These are phyloP conservation scores for Ophiorrhiza pumila DNA, from an alignment of 257 asterid genomes.

Conservation along the genomic window DNA sequence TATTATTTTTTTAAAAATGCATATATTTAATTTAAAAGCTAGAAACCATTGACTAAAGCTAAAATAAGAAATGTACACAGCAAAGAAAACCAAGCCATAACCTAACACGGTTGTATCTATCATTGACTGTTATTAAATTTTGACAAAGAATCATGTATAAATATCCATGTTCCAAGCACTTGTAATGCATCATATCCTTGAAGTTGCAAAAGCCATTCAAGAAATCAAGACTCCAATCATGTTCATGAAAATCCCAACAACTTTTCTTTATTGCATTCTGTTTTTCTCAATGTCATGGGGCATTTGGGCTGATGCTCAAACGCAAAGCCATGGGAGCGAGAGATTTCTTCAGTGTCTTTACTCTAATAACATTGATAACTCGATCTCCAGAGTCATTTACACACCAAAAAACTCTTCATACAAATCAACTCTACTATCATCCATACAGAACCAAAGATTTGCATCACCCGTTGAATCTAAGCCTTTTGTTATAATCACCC, in stretches of 20 bases:
- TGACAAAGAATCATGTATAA: too few species aligned
- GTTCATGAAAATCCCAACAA: not conserved
- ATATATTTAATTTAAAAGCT: too few species aligned
- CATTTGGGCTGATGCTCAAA: not conserved
- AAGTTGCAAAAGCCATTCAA: not conserved
- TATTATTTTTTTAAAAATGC: too few species aligned
- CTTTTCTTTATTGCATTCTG: not conserved
- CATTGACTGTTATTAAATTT: too few species aligned
- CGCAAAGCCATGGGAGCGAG: not conserved
- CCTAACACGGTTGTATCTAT: too few species aligned
- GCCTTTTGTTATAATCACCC: slow-evolving; percentile 1
- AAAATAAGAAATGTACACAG: too few species aligned
- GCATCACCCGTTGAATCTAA: not conserved
- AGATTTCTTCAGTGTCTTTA: slow-evolving; percentile 5
- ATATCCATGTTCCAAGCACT: too few species aligned
- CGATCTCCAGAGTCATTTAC: not conserved
- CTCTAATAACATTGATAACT: not conserved
- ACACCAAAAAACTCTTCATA: not conserved
- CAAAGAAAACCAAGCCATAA: too few species aligned
- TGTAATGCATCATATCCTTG: too few species aligned
- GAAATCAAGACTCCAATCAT: too few species aligned
- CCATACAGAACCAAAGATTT: not conserved
- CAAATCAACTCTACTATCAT: not conserved
- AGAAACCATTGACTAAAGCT: too few species aligned
- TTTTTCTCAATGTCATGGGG: not conserved